Evolutionary conservation across 371 early-diverging fungal genomes (phyloP), one percentile per base, ranked within the genome.

Genomic region (Rhizopus stolonifer): DNA sequence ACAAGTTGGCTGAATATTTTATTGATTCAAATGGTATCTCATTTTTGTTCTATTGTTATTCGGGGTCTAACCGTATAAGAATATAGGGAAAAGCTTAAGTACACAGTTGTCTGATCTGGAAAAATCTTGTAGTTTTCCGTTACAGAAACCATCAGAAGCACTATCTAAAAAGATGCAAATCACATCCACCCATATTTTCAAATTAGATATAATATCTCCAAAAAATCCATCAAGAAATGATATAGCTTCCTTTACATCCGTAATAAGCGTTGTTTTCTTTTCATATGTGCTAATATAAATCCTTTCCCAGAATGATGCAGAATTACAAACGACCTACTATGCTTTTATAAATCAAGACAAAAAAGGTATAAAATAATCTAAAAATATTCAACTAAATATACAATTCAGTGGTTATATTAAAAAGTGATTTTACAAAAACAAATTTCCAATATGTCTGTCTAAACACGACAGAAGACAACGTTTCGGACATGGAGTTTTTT

Each of bases 401-500:
- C 18, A 24, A 22, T 38, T 22, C 34, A 63, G 63, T 63, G 29
- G 25, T 54, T 9, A n/a, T 63, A 18, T 22, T 58, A 18, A 53
- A 50, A 29, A 54, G 14, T 10, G 24, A 25, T 4, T 47, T 64
- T 32, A 31, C 24, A 8, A 33, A 40, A 18, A 13, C 39, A 0
- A 8, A 14, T 23, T 9, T 58, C 5, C 25, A 50, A 31, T 58
- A 54, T n/a, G 43, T 47, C n/a, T 24, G 42, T 14, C 36, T 43
- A 8, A 13, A 2, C 7, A 17, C 43, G 15, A 13, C 22, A 5
- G 7, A 26, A 11, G 54, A 49, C 4, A 21, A 10, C 8, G 36
- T 64, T 2, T 43, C 64, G 10, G 64, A 58, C 43, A 18, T 55
- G n/a, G 52, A 58, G n/a, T 64, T 64, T 32, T 64, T 64, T 52